Base-by-base conservation (phyloP, 192 early-diverging fungal genomes). In the Globomyces pollinis-pini region DNA sequence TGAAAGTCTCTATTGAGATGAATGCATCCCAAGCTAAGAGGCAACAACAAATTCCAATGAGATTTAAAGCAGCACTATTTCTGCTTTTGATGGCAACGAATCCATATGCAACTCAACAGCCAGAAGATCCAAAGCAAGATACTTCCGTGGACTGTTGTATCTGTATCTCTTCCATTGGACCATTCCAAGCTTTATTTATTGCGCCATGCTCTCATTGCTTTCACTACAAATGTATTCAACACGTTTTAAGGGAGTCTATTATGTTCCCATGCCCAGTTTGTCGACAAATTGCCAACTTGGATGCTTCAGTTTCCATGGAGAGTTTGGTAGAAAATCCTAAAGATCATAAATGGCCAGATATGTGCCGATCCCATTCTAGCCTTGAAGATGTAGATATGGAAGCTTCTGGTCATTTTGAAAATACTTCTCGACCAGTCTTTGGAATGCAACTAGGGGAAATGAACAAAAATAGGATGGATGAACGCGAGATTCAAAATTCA, bases 161-260 rank as follows among this genome's bases (percentile, higher is more conserved):
- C 64, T 94, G 91, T 67, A 77, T 92, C 60, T 86, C 83, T 65
- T 77, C 78, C 41, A 89, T 94, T 61, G 81, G 83, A 3, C 87
- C 89, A 23, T 92, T 87, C 78, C 91, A 94, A 65, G 86, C 88
- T 29, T 79, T 94, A 65, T 94, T 94, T 68, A 74, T 91, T 29
- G 88, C 89, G 1, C 91, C 91, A 9, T 94, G 91, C 72, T 94
- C 89, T 32, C 91, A 94, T 59, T 84, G 83, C 55, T 94, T 87
- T 76, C 91, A 94, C 59, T 92, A 87, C 72, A 91, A 92, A 68
- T 95, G 92, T 69, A 82, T 91, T 67, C 83, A 84, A 51, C 84
- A 85, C 0, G 66, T 95, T 43, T 68, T 95, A 52, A 78, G 74
- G 60, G 80, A 86, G 0, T 77, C 79, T 35, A 36, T 50, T 38